Evolutionary conservation across 805 yeast genomes (phyloP).

Genomic region (Wickerhamiella spandovensis): DNA sequence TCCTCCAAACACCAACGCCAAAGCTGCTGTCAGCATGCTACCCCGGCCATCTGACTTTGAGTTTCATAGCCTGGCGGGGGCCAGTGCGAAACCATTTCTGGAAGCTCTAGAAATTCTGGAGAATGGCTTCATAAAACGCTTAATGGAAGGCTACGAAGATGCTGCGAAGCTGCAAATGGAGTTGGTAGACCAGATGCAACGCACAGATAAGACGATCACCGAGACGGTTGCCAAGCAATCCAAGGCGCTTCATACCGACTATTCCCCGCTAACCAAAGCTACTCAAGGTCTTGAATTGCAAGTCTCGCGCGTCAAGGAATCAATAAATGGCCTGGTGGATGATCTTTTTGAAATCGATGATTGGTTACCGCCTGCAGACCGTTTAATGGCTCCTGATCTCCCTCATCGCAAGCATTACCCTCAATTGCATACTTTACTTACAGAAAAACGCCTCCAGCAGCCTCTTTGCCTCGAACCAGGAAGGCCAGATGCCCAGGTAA

Average conservation of each 20-base stretch:
- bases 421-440: background rate
- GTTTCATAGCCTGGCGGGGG: conserved; percentile 6
- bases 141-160: conserved; percentile 4
- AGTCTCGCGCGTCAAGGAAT: background rate
- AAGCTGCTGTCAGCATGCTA: conserved; percentile 8
- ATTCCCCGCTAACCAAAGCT: background rate
- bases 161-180: conserved; percentile 5
- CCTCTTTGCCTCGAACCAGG: background rate
- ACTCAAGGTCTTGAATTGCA: background rate
- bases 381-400: background rate
- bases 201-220: conserved; percentile 8
- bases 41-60: background rate
- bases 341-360: background rate
- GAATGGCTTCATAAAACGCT: background rate
- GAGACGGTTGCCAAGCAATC: background rate
- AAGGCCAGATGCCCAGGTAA: background rate
- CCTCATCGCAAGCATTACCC: conserved; percentile 2
- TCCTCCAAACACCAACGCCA: conserved; percentile 46
- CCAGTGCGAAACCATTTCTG: background rate
- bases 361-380: background rate
- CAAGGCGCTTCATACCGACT: background rate
- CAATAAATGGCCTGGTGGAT: background rate
- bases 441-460: background rate
- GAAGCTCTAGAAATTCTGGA: conserved; percentile 5
- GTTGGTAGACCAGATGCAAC: conserved; percentile 5